phyloP scores from a whole-genome alignment of 2,329 filamentous ascomycete species.

The Teratosphaeria viscida region DNA sequence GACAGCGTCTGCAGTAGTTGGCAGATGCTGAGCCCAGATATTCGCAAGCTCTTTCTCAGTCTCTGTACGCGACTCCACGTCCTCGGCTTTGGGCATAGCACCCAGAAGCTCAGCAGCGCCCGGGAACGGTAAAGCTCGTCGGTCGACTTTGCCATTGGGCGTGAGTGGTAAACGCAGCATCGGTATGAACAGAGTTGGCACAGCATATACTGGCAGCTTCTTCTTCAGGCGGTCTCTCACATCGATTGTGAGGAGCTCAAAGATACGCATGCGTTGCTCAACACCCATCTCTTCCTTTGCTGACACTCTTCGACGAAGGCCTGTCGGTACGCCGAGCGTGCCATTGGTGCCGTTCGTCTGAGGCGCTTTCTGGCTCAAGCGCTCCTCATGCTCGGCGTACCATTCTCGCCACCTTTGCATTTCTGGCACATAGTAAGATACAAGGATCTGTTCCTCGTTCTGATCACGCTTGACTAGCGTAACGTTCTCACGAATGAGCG shows the following conservation, averaged over 20 bases:
- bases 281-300: conserved; percentile 22
- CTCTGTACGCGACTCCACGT: conserved; percentile 39
- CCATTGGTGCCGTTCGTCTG: conserved; percentile 7
- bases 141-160: conserved; percentile 78
- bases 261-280: conserved; percentile 42
- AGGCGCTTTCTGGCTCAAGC: conserved; percentile 5
- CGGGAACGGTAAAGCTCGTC: conserved; percentile 68
- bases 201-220: conserved; percentile 62
- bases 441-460: conserved; percentile 73
- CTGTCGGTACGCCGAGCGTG: conserved; percentile 1
- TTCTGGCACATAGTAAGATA: conserved; percentile 85
- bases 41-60: conserved; percentile 59
- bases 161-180: conserved; percentile 67
- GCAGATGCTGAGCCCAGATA: conserved; percentile 50
- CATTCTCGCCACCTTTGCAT: conserved; percentile 61
- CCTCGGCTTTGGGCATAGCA: conserved; percentile 35
- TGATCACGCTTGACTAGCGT: conserved; percentile 76
- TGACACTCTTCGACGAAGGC: conserved; percentile 14
- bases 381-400: conserved; percentile 36
- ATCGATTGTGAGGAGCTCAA: conserved; percentile 50
- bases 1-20: conserved; percentile 52
- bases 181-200: conserved; percentile 64
- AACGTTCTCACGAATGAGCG: conserved; percentile 70
- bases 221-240: conserved; percentile 59
- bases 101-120: conserved; percentile 58